Evolutionary conservation across 768 basidiomycete species (phyloP), one percentile per base, ranked within the genome.

Genomic region (Rhodosporidiobolus odoratus): DNA sequence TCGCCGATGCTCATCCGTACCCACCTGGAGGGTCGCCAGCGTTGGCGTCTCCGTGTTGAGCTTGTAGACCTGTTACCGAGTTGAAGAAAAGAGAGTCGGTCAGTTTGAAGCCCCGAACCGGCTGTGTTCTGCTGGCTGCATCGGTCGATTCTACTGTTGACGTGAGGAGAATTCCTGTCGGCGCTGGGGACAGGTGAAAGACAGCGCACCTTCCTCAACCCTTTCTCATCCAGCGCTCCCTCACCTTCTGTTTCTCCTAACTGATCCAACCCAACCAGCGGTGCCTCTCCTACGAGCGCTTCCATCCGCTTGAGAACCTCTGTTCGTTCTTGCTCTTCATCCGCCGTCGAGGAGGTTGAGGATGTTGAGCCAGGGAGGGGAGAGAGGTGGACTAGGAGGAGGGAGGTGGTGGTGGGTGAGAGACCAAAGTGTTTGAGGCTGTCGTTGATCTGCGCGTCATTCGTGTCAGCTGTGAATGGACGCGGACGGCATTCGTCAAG

Each of bases 371-470:
- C 4, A 6, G 35, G 47, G 13, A 40, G 40, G 12, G 62, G 65
- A 3, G 78, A 82, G 38, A 96, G 83, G 19, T 87, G 84, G 21
- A 95, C 87, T 16, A 95, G 86, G 40, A 94, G 76, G 27, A 96
- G 82, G 21, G 87, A 81, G 0, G 82, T 84, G 35, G 85, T 88
- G 8, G 79, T 79, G 50, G 88, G 86, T 0, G 89, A 88, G 10
- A 96, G 83, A 9, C 94, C 94, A 76, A 92, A 95, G 66, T 90
- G 86, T 59, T 86, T 84, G 69, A 98, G 86, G 0, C 89, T 89
- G 76, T 98, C 93, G 3, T 88, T 86, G 62, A 98, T 97, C 91
- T 94, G 69, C 0, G 21, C 66, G 57, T 27, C 34, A n/a, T n/a
- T n/a, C n/a, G n/a, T 6, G 37, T 40, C 30, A 35, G 13, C 27